Evolutionary conservation across 345 rosid genomes (phyloP).

Genomic region (Aegle marmelos): DNA sequence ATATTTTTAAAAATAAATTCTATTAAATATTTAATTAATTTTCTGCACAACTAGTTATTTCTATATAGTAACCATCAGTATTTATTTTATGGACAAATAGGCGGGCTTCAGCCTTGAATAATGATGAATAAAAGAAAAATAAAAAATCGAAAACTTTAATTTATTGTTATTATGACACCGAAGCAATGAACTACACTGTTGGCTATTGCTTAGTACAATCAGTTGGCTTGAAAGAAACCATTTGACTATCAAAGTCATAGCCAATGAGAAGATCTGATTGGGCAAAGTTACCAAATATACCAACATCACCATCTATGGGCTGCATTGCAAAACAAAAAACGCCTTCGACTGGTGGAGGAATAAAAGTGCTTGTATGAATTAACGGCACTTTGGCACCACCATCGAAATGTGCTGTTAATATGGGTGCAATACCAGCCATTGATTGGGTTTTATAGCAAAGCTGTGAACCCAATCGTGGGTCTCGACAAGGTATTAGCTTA

Average conservation of each 20-base stretch:
- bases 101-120: too few species aligned
- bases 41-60: too few species aligned
- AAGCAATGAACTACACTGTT: background rate
- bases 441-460: slow-evolving; percentile 21
- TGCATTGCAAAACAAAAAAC: slow-evolving; percentile 30
- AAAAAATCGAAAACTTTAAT: background rate
- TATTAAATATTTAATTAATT: too few species aligned
- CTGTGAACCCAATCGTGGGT: background rate
- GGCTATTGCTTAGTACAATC: slow-evolving; percentile 24
- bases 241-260: slow-evolving; percentile 15
- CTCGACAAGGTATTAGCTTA: background rate
- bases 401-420: slow-evolving; percentile 20
- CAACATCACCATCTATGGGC: slow-evolving; percentile 4
- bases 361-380: slow-evolving; percentile 21
- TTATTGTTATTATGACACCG: background rate
- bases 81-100: too few species aligned
- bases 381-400: slow-evolving; percentile 23
- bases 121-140: too few species aligned
- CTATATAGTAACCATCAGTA: rapidly evolving
- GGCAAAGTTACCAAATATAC: slow-evolving; percentile 29
- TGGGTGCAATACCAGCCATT: slow-evolving; percentile 7
- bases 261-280: slow-evolving; percentile 30
- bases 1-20: too few species aligned
- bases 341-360: slow-evolving; percentile 17
- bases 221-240: slow-evolving; percentile 28